Evolutionary conservation across 495 filamentous ascomycete species (phyloP).

Genomic region (Glutinoglossum americanum): DNA sequence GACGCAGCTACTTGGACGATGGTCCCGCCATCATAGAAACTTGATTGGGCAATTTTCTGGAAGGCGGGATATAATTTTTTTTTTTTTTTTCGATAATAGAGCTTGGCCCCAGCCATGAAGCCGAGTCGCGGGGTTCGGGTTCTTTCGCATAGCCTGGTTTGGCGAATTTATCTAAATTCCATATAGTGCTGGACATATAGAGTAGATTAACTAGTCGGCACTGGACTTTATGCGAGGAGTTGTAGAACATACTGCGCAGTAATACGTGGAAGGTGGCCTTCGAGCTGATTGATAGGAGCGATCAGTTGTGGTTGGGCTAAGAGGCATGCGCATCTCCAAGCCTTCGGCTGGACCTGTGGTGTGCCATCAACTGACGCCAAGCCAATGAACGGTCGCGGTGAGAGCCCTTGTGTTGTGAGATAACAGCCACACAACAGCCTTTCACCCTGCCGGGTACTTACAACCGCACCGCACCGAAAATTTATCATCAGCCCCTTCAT

Average conservation of each 20-base stretch:
- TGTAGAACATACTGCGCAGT: neutral
- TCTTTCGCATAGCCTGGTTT: neutral
- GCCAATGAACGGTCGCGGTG: neutral
- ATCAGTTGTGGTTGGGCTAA: neutral
- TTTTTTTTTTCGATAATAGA: neutral
- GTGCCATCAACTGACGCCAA: neutral
- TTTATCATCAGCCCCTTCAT: neutral
- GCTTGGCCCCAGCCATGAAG: too few relatives aligned
- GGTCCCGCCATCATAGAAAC: conserved; percentile 20
- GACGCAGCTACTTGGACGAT: conserved; percentile 47
- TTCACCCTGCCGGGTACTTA: neutral
- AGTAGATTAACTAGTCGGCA: neutral
- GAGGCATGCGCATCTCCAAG: neutral
- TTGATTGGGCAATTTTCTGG: conserved; percentile 5
- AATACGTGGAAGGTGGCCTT: neutral
- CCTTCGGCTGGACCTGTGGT: neutral
- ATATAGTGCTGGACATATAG: neutral
- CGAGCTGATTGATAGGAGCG: neutral
- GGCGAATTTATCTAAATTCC: neutral
- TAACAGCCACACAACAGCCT: neutral
- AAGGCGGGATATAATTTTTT: neutral
- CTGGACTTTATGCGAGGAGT: neutral
- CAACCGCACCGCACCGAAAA: neutral
- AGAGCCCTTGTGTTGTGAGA: neutral
- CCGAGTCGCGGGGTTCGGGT: neutral